Evolutionary conservation across 495 filamentous ascomycete species (phyloP), one percentile per base, ranked within the genome.

Genomic region (Aspergillus ostianus): DNA sequence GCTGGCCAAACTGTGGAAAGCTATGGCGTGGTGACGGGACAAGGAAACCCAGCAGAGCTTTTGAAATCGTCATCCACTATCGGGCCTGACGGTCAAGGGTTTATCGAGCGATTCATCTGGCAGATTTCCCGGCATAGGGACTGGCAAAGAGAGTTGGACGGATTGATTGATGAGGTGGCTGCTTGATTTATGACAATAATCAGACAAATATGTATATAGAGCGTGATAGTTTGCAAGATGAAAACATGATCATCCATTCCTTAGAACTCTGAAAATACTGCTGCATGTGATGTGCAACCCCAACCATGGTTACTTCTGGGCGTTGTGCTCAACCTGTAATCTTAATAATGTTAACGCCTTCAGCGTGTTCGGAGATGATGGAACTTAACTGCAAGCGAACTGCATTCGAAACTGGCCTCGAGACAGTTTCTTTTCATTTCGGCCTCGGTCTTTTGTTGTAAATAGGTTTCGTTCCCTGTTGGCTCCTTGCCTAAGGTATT

Each of bases 111-210:
- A 73, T 91, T 84, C 67, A 74, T 81, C 53, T 88, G 81, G 68
- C 78, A 82, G 19, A 83, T 93, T 58, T 83, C 86, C 20, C 78
- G 80, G 67, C 90, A 93, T 59, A 77, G 84, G 55, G 88, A 88
- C 63, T 93, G 84, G 74, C 74, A 86, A 49, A 73, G 90, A 26
- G 90, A 93, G 80, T 47, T 90, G 74, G 83, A 88, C 66, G 90
- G 90, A 0, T 72, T 92, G 61, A 62, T 63, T 10, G 70, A 70
- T 51, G 64, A 68, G 56, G 56, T 77, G 64, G 75, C 74, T 19
- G 72, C 73, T 30, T 77, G 36, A 41, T 41, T 15, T 15, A 10
- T 15, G 36, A 41, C 10, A 13, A 41, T 17, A 41, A 12, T 17
- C 36, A 41, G 4, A 41, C 13, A 4, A 15, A 17, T 41, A 41